phyloP scores from a whole-genome alignment of 768 basidiomycete genomes.

The Mycena amicta region DNA sequence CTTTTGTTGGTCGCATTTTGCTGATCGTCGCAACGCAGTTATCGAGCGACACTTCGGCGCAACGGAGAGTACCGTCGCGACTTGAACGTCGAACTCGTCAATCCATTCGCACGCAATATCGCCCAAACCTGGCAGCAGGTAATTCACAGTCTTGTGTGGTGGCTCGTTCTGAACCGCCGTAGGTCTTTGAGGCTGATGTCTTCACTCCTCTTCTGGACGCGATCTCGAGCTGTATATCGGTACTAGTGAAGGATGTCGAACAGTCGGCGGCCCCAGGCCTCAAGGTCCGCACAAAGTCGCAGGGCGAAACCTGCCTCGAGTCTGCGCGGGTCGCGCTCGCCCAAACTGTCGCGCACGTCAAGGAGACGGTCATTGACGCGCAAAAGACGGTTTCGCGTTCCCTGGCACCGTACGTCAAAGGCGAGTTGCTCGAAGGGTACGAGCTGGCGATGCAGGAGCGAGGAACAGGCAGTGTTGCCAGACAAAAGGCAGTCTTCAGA shows the following conservation, averaged over 20 bases:
- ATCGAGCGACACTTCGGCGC: slow-evolving; percentile 46
- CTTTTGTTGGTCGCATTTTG: background rate
- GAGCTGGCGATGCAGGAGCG: slow-evolving; percentile 54
- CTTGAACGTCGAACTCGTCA: slow-evolving; percentile 59
- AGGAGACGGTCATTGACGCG: slow-evolving; percentile 50
- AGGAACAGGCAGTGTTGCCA: slow-evolving; percentile 57
- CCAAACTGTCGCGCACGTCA: slow-evolving; percentile 50
- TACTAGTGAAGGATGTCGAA: slow-evolving; percentile 54
- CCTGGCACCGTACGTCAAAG: slow-evolving; percentile 58
- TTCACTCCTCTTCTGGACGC: slow-evolving; percentile 50
- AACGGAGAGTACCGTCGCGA: slow-evolving; percentile 59
- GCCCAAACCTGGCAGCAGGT: slow-evolving; percentile 58
- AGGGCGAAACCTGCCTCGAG: slow-evolving; percentile 53
- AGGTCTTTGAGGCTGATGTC: slow-evolving; percentile 63
- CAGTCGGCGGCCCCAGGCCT: slow-evolving; percentile 52
- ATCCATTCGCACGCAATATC: slow-evolving; percentile 61
- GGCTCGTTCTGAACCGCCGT: too few relatives aligned
- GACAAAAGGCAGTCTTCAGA: slow-evolving; percentile 61
- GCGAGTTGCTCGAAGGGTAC: slow-evolving; percentile 54
- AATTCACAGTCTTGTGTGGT: too few relatives aligned
- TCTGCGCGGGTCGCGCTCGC: slow-evolving; percentile 53
- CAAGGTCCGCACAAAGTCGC: slow-evolving; percentile 51
- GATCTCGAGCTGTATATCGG: slow-evolving; percentile 39
- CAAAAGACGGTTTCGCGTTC: slow-evolving; percentile 64
- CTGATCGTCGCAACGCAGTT: background rate